Percentiles rank a stretch among this genome's conserved stretches.
Evolutionary conservation across 192 early-diverging fungal species (phyloP).

Genomic region (Coemansia sp.): DNA sequence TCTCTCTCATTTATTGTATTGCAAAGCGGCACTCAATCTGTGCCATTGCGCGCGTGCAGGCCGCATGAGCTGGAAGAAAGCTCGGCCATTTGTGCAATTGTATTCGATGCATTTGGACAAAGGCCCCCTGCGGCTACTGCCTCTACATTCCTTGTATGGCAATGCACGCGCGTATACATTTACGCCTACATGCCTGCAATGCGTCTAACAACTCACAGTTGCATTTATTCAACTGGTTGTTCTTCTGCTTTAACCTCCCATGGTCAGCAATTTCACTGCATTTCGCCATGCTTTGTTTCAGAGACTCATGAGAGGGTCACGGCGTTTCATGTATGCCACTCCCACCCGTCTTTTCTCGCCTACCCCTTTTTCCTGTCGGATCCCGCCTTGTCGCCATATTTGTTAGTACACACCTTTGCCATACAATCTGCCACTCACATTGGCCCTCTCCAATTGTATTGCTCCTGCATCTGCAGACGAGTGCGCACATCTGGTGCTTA

Average conservation of each 20-base stretch:
- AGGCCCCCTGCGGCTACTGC: background rate
- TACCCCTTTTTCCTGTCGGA: background rate
- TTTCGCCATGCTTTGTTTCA: background rate
- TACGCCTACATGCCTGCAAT: background rate
- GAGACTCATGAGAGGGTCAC: conserved; percentile 7
- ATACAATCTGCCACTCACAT: background rate
- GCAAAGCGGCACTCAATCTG: background rate
- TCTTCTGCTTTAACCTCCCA: background rate
- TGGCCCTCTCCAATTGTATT: background rate
- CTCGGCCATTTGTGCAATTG: conserved; percentile 6
- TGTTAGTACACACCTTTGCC: too few species aligned
- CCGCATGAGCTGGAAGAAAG: conserved; percentile 3
- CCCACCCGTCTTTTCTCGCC: background rate
- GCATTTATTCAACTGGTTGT: conserved; percentile 7
- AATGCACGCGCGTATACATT: conserved; percentile 10
- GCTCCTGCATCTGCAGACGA: background rate
- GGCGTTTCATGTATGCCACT: conserved; percentile 11
- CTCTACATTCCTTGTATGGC: background rate
- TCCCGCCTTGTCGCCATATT: too few species aligned
- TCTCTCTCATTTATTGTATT: background rate
- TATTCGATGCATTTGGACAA: background rate
- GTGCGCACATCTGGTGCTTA: background rate
- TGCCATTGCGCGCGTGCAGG: conserved; percentile 3
- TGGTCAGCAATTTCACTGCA: background rate
- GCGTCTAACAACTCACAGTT: background rate